Evolutionary conservation across 1,139 yeast genomes (phyloP), one percentile per base, ranked within the genome.

Genomic region (Taphrina sp.): DNA sequence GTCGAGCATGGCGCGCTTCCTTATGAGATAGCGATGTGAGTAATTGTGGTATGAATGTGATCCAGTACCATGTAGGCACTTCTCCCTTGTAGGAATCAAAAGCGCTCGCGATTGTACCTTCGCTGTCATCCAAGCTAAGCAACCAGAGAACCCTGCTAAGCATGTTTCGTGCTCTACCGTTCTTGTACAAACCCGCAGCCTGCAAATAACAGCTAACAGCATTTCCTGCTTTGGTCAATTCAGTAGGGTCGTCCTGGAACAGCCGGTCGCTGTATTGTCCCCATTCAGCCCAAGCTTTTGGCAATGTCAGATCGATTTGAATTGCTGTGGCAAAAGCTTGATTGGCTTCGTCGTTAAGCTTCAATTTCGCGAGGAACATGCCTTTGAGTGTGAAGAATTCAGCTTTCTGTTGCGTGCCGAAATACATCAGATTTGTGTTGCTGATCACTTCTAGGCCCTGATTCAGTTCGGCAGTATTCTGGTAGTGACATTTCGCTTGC

Each of bases 241-340:
- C 95, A 52, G 76, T 80, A 1, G 95, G 92, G 62, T 83, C 83
- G 63, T 88, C 95, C 64, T 87, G 86, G 69, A 88, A 83, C 51
- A 96, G 75, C 45, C 84, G 80, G 64, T 94, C 98, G 67, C 89
- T 92, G 72, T 89, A 94, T 67, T 82, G 81, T 60, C 98, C 99
- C 98, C 98, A 94, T 69, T 94, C 97, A 1, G 97, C 97, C 99
- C 99, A 94, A 0, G 98, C 98, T 67, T 92, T 92, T 1, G 98
- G 96, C 56, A 92, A 72, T 64, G 89, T 88, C 64, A 90, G 78
- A 66, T 94, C 98, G 59, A 90, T 83, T 69, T 92, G 97, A 22
- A 94, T 97, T 2, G 98, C 96, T 1, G 96, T 86, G 1, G 97
- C 95, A 73, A 92, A 92, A 0, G 96, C 96, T 67, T 90, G 95